phyloP scores from a whole-genome alignment of 2,329 filamentous ascomycete genomes.

The Penicillium sp. region DNA sequence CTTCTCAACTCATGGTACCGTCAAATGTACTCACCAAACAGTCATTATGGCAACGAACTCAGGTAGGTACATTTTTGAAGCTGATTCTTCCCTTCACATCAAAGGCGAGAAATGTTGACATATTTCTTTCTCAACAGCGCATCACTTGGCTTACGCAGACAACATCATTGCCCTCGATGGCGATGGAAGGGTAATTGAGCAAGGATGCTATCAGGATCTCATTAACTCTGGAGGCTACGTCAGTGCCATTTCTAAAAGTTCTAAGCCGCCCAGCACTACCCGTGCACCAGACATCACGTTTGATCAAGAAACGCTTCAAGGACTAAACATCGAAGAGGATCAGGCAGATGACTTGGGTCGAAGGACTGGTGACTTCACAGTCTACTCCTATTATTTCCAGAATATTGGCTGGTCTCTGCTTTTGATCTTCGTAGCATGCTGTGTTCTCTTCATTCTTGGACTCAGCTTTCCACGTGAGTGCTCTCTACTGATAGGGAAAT shows the following conservation, averaged over 20 bases:
- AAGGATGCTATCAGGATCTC: constrained; percentile 31
- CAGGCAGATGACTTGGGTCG: constrained; percentile 18
- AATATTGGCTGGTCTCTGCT: constrained; percentile 27
- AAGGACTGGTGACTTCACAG: constrained; percentile 35
- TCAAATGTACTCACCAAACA: constrained; percentile 36
- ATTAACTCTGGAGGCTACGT: constrained; percentile 20
- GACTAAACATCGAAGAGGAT: constrained; percentile 20
- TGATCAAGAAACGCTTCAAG: constrained; percentile 24
- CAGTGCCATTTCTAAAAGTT: constrained; percentile 1
- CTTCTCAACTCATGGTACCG: constrained; percentile 41
- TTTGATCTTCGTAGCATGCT: constrained; percentile 12
- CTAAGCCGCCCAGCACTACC: neutral
- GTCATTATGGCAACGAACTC: constrained; percentile 35
- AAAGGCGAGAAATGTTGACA: neutral
- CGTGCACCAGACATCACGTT: constrained; percentile 11
- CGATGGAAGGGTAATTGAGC: constrained; percentile 29
- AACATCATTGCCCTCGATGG: constrained; percentile 31
- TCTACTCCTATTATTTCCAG: constrained; percentile 34
- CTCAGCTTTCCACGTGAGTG: constrained; percentile 28
- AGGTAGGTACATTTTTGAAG: constrained; percentile 12
- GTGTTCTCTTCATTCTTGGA: constrained; percentile 25
- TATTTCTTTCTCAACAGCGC: constrained; percentile 1
- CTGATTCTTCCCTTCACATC: neutral
- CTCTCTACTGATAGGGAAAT: neutral
- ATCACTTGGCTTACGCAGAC: constrained; percentile 32